Conservation (phyloP, 2,329 filamentous ascomycete genomes). For the Byssoonygena ceratinophila region DNA sequence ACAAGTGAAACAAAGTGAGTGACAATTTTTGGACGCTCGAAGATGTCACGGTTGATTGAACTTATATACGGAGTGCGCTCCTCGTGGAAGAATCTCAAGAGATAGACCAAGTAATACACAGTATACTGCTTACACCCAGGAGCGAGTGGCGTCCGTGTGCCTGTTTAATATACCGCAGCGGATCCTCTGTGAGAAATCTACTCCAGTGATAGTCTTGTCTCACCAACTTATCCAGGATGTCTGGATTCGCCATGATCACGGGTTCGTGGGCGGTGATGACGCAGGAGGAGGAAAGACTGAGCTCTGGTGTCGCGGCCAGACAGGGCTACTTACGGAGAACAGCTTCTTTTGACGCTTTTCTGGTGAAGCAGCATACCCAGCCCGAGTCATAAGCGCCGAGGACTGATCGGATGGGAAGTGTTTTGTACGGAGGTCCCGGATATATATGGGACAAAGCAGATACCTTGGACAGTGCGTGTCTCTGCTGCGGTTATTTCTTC, state of each 20-base stretch:
- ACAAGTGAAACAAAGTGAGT: neutral
- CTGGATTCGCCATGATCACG: neutral
- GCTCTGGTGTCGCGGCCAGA: neutral
- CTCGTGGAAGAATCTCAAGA: too few relatives aligned
- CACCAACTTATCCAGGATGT: neutral
- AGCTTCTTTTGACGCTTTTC: neutral
- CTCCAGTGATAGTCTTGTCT: neutral
- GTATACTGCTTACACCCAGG: too few relatives aligned
- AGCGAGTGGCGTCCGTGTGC: too few relatives aligned
- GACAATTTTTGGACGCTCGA: neutral
- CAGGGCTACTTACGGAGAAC: slow-evolving; percentile 1
- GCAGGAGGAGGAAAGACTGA: neutral
- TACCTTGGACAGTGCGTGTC: neutral
- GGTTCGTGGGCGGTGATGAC: neutral
- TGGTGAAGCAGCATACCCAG: neutral
- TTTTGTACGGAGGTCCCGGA: neutral
- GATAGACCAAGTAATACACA: too few relatives aligned
- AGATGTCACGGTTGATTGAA: neutral
- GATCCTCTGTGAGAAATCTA: too few relatives aligned
- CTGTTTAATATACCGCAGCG: neutral
- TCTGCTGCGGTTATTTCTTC: neutral
- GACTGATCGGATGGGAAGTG: too few relatives aligned
- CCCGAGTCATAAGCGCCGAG: neutral
- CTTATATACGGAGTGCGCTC: too few relatives aligned
- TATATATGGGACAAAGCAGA: neutral